Evolutionary conservation across 257 asterid genomes (phyloP).

Genomic region (Dorcoceras hygrometricum): DNA sequence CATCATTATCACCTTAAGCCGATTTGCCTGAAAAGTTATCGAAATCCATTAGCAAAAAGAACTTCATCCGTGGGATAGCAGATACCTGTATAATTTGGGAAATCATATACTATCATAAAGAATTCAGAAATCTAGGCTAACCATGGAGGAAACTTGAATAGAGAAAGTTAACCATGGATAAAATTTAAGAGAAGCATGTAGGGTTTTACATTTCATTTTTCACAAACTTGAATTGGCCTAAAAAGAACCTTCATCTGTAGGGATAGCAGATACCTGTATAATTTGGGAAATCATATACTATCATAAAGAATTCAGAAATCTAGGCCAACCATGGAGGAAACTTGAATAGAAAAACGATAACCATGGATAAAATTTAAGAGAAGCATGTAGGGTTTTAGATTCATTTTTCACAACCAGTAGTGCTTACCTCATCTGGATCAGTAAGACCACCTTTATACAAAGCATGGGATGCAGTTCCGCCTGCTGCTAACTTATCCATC

Average conservation of each 20-base stretch:
- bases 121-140: constrained; percentile 4
- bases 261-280: not conserved
- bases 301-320: not conserved
- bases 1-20: constrained; percentile 90
- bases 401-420: constrained; percentile 2
- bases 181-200: constrained; percentile 13
- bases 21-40: constrained; percentile 62
- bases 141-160: not conserved
- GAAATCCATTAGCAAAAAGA: not conserved
- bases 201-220: constrained; percentile 3
- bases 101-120: not conserved
- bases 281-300: not conserved
- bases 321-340: not conserved
- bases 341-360: not conserved
- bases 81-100: constrained; percentile 5
- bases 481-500: constrained; percentile 90
- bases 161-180: not conserved
- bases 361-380: not conserved
- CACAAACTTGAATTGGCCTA: no score
- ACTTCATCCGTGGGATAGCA: constrained; percentile 7
- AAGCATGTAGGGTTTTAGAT: constrained; percentile 6
- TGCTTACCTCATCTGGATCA: constrained; percentile 73
- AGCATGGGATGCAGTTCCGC: constrained; percentile 92
- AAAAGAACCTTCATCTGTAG: constrained; percentile 5
- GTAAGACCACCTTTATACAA: constrained; percentile 89